A percentile compares a stretch with the other conserved stretches of the same genome.
Conservation (phyloP, 2,329 filamentous ascomycete species). For the Aspergillus sp. region DNA sequence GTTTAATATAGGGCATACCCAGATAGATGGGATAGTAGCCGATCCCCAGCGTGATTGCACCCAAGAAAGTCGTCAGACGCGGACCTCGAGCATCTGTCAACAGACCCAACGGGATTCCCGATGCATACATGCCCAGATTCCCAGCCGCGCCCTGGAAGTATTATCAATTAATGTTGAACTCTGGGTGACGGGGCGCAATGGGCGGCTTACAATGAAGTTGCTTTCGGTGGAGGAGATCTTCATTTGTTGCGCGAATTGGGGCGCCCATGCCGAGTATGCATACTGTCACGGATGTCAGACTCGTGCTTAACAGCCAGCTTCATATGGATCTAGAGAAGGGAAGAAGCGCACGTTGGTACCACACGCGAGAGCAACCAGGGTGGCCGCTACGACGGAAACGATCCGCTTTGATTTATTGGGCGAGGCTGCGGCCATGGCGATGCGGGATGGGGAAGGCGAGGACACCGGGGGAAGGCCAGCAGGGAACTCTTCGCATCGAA, state of each 20-base stretch:
- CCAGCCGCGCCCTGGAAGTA: slow-evolving; percentile 52
- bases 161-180: neutral
- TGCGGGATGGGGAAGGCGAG: slow-evolving; percentile 3
- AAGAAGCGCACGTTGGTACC: slow-evolving; percentile 74
- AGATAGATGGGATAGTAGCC: slow-evolving; percentile 85
- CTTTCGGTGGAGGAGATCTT: slow-evolving; percentile 87
- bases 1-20: slow-evolving; percentile 38
- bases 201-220: slow-evolving; percentile 74
- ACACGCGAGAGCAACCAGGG: slow-evolving; percentile 80
- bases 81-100: slow-evolving; percentile 83
- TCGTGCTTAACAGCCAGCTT: neutral
- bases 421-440: slow-evolving; percentile 30
- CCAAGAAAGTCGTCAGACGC: slow-evolving; percentile 73
- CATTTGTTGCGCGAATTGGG: slow-evolving; percentile 86
- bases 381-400: slow-evolving; percentile 81
- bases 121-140: slow-evolving; percentile 84
- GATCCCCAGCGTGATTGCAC: slow-evolving; percentile 68
- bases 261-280: slow-evolving; percentile 97
- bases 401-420: slow-evolving; percentile 60
- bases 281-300: slow-evolving; percentile 62
- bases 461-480: neutral
- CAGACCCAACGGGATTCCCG: slow-evolving; percentile 85
- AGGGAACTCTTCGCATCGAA: slow-evolving; percentile 5
- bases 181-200: slow-evolving; percentile 3
- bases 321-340: slow-evolving; percentile 11